A percentile compares a stretch with the other conserved stretches of the same genome.
These are phyloP conservation scores for Annona cherimola DNA, from an alignment of 164 flowering plant genomes.

Conservation along the genomic window DNA sequence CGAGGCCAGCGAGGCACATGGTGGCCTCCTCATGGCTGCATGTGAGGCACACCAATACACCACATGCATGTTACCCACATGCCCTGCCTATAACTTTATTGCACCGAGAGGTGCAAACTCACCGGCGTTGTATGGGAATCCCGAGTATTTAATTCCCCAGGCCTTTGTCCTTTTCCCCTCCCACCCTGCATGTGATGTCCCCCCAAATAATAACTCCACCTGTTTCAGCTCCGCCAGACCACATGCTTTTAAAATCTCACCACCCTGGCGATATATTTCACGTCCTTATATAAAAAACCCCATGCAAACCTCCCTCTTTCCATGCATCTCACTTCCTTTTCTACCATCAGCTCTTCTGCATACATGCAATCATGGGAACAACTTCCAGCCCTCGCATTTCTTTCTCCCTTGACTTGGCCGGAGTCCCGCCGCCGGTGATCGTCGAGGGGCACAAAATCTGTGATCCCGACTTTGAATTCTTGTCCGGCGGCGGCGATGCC, in stretches of 20 bases:
- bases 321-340: background rate
- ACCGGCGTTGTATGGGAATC: background rate
- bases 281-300: background rate
- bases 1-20: slow-evolving; percentile 1
- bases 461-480: slow-evolving; percentile 69
- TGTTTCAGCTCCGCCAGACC: slow-evolving; percentile 7
- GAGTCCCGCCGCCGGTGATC: slow-evolving; percentile 39
- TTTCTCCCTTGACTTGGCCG: slow-evolving; percentile 65
- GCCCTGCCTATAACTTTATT: background rate
- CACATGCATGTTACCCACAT: slow-evolving; percentile 5
- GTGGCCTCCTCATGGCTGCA: background rate
- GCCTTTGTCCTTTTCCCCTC: slow-evolving; percentile 3
- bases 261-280: background rate
- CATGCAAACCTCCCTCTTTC: slow-evolving; percentile 2
- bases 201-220: background rate
- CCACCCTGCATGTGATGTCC: slow-evolving; percentile 8
- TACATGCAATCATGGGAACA: background rate
- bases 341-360: background rate
- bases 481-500: slow-evolving; percentile 37
- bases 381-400: slow-evolving; percentile 67
- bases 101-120: background rate
- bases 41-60: background rate
- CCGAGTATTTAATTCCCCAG: background rate
- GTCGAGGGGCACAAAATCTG: slow-evolving; percentile 7
- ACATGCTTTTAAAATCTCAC: background rate